Conservation (phyloP, 257 asterid species). For the Oldenlandia corymbosa region DNA sequence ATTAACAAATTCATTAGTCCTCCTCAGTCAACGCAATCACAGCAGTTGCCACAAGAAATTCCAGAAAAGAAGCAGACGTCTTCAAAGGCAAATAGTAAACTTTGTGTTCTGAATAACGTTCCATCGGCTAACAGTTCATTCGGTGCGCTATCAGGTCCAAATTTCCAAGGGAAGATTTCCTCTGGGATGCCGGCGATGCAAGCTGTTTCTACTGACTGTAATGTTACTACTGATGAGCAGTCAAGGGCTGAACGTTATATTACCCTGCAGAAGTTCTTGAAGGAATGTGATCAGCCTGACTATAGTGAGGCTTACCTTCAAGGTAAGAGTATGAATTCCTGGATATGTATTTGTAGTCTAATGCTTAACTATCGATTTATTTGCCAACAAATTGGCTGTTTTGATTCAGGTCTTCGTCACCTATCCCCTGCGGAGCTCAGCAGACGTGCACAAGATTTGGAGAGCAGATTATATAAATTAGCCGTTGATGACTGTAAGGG, state of each 20-base stretch:
- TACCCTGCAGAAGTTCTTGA: slow-evolving; percentile 67
- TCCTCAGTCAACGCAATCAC: slow-evolving; percentile 38
- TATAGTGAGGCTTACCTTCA: slow-evolving; percentile 44
- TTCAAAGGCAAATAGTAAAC: slow-evolving; percentile 28
- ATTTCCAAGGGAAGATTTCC: slow-evolving; percentile 40
- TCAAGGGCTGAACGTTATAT: slow-evolving; percentile 52
- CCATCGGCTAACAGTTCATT: slow-evolving; percentile 34
- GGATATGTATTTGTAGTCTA: slow-evolving; percentile 11
- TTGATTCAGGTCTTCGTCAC: slow-evolving; percentile 53
- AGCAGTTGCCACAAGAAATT: slow-evolving; percentile 35
- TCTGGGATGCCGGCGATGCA: slow-evolving; percentile 32
- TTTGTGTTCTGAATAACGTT: slow-evolving; percentile 29
- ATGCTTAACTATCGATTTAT: slow-evolving; percentile 7
- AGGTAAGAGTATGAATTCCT: slow-evolving; percentile 47
- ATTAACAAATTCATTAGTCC: slow-evolving; percentile 41
- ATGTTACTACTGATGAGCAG: slow-evolving; percentile 39
- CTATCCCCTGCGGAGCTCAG: slow-evolving; percentile 66
- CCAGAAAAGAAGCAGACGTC: slow-evolving; percentile 40
- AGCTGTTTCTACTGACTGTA: slow-evolving; percentile 29
- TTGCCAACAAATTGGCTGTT: slow-evolving; percentile 12
- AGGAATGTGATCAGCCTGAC: slow-evolving; percentile 61
- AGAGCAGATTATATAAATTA: slow-evolving; percentile 63
- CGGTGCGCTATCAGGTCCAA: slow-evolving; percentile 44
- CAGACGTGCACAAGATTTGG: slow-evolving; percentile 70
- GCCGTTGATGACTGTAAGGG: slow-evolving; percentile 64